phyloP scores from a whole-genome alignment of 2,329 filamentous ascomycete genomes.

The Paradendryphiella salina region DNA sequence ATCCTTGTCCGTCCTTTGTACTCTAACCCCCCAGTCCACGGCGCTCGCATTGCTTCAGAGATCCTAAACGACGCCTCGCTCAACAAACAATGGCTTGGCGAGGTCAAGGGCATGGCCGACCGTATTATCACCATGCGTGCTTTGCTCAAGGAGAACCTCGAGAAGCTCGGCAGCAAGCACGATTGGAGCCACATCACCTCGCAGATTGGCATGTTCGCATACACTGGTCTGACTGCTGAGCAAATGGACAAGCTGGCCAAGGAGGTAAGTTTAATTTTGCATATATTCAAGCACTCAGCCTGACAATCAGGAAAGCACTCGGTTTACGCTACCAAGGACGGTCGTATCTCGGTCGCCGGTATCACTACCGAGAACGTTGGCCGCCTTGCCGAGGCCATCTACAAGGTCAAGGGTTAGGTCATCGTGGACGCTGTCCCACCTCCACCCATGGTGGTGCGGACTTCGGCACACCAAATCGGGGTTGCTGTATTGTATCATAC shows the following conservation, averaged over 20 bases:
- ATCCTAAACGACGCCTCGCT: conserved; percentile 85
- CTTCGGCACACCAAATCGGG: conserved; percentile 11
- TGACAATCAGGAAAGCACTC: conserved; percentile 64
- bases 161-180: conserved; percentile 92
- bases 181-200: conserved; percentile 99
- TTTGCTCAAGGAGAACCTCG: conserved; percentile 90
- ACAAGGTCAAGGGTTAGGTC: conserved; percentile 71
- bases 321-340: conserved; percentile 95
- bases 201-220: conserved; percentile 98
- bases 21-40: conserved; percentile 97
- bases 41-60: conserved; percentile 87
- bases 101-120: conserved; percentile 99
- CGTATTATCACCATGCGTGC: conserved; percentile 98
- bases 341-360: conserved; percentile 81
- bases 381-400: conserved; percentile 80
- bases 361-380: conserved; percentile 80
- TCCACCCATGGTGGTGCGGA: conserved; percentile 12
- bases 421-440: conserved; percentile 6
- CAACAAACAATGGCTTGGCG: conserved; percentile 90
- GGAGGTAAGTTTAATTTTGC: conserved; percentile 60
- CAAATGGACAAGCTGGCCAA: conserved; percentile 91
- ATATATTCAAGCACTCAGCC: neutral
- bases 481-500: conserved; percentile 20
- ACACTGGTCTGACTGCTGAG: conserved; percentile 86
- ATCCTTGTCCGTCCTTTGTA: conserved; percentile 95